Evolutionary conservation across 2,329 filamentous ascomycete genomes (phyloP).

Genomic region (Cladorrhinum sp.): DNA sequence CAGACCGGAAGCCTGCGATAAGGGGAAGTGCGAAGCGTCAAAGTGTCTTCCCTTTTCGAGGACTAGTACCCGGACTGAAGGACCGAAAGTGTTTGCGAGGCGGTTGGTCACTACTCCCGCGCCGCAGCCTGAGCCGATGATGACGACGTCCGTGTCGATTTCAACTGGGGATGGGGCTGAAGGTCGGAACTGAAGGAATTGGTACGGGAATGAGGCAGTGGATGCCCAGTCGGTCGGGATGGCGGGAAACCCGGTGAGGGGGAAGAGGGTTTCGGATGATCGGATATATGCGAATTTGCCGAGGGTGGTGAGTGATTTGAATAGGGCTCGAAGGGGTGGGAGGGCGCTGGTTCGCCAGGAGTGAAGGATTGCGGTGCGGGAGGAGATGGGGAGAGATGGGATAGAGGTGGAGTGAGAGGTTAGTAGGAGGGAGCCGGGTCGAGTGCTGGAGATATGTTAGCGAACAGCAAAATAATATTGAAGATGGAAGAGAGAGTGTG

Average conservation of each 20-base stretch:
- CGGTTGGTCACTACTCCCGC: conserved; percentile 79
- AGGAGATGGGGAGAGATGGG: conserved; percentile 55
- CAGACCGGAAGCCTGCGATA: conserved; percentile 60
- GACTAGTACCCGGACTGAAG: conserved; percentile 69
- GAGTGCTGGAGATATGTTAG: conserved; percentile 45
- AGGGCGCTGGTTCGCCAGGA: conserved; percentile 60
- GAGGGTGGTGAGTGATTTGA: conserved; percentile 54
- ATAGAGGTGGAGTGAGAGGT: conserved; percentile 66
- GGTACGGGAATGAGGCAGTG: conserved; percentile 50
- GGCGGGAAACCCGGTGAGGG: conserved; percentile 56
- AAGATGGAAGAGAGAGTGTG: background rate
- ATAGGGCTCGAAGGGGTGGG: conserved; percentile 51
- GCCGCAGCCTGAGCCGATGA: conserved; percentile 85
- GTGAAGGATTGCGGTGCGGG: conserved; percentile 60
- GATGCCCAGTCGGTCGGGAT: conserved; percentile 50
- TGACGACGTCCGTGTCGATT: conserved; percentile 75
- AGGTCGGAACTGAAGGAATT: conserved; percentile 57
- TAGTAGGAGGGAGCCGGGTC: conserved; percentile 59
- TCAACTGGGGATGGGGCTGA: conserved; percentile 46
- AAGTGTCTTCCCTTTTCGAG: conserved; percentile 72
- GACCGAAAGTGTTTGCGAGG: conserved; percentile 61
- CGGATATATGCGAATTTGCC: conserved; percentile 54
- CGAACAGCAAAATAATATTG: background rate
- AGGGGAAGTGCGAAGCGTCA: conserved; percentile 67
- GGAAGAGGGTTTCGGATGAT: conserved; percentile 51